Conservation (phyloP, 2,329 filamentous ascomycete species). For the Penicillium sumatraense region DNA sequence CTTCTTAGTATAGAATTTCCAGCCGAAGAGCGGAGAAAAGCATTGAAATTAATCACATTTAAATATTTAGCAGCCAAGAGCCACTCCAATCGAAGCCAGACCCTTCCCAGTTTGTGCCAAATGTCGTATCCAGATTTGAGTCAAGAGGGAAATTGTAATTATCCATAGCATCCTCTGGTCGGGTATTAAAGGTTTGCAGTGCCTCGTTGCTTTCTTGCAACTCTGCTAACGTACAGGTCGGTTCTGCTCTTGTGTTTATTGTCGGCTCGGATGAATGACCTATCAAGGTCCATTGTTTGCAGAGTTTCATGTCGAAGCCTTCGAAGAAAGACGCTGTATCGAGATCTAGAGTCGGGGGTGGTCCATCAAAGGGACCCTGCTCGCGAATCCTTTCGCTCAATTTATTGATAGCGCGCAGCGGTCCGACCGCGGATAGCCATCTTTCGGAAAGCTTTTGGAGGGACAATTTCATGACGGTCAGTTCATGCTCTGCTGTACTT, state of each 20-base stretch:
- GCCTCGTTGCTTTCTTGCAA: conserved; percentile 18
- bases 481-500: conserved; percentile 28
- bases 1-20: too few relatives aligned
- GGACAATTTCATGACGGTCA: conserved; percentile 29
- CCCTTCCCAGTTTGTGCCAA: conserved; percentile 29
- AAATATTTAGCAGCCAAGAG: conserved; percentile 30
- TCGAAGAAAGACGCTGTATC: conserved; percentile 29
- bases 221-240: conserved; percentile 26
- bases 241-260: neutral
- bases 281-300: conserved; percentile 28
- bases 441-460: conserved; percentile 33
- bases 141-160: conserved; percentile 20
- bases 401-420: conserved; percentile 27
- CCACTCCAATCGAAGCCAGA: conserved; percentile 33
- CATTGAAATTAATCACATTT: neutral
- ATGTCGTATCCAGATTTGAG: conserved; percentile 21
- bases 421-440: conserved; percentile 31
- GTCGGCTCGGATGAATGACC: conserved; percentile 18
- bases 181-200: conserved; percentile 13
- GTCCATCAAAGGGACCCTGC: conserved; percentile 21
- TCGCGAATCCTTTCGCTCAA: conserved; percentile 31
- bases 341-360: conserved; percentile 18
- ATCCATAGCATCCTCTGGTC: conserved; percentile 13
- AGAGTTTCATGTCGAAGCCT: conserved; percentile 26
- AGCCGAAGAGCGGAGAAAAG: too few relatives aligned